Evolutionary conservation across 371 early-diverging fungal species (phyloP), one percentile per base, ranked within the genome.

Genomic region (Parasitella parasitica): DNA sequence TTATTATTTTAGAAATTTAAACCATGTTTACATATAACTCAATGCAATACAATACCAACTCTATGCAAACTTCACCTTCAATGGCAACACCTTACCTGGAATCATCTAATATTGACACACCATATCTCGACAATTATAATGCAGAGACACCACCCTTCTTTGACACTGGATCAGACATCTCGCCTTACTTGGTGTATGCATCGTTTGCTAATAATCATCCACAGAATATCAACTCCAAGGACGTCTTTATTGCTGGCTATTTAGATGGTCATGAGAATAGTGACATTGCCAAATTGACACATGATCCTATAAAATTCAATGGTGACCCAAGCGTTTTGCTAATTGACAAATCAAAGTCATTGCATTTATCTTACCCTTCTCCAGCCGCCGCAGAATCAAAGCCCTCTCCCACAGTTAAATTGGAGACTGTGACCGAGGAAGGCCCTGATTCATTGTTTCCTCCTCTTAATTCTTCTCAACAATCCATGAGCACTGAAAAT

Each of bases 261-360:
- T 50, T 66, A 15, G 41, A 66, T 20, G 13, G 50, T 39, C 6
- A 54, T 32, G 18, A 58, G 11, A 24, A 50, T 12, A 50, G 18
- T 18, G 16, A 37, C 15, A 55, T 46, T 38, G 48, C 48, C 28
- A 27, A 57, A 37, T 28, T 61, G 26, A 37, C 64, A 54, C 39
- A 59, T 41, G 43, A 51, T 43, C 65, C 65, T 20, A 27, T 53
- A 18, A 28, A 35, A 11, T 69, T 69, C 39, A 69, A 69, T 61
- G 69, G 69, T 18, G 63, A 69, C 32, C 69, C 60, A 39, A 57
- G 15, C 26, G 18, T 51, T 18, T 41, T 69, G 13, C 9, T 69
- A n/a, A 60, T 69, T 52, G 69, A 69, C 41, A 69, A 69, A 61
- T 61, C 67, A 41, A 67, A 67, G 35, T 36, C 48, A 3, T 35